Evolutionary conservation across 1,284 basidiomycete species (phyloP).

Genomic region (Pulchroboletus neoregius): DNA sequence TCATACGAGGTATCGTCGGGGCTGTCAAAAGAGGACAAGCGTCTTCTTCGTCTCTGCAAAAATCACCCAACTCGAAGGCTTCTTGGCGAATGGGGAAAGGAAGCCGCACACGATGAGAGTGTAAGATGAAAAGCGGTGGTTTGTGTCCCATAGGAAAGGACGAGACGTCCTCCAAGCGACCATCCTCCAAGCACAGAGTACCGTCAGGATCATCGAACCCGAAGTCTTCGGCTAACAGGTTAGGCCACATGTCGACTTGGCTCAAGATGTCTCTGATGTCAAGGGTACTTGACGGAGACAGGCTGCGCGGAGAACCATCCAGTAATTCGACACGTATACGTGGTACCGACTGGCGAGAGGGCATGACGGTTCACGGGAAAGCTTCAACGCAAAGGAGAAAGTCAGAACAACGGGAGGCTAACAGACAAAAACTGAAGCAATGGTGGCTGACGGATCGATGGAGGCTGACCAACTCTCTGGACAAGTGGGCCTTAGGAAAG

Average conservation of each 20-base stretch:
- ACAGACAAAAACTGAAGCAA: background rate
- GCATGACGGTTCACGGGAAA: conserved; percentile 15
- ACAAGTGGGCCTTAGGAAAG: background rate
- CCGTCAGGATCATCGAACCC: conserved; percentile 8
- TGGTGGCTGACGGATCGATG: conserved; percentile 25
- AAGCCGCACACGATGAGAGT: conserved; percentile 27
- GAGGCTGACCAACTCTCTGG: conserved; percentile 25
- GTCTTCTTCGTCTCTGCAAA: conserved; percentile 18
- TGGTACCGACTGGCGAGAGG: conserved; percentile 16
- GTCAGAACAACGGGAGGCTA: conserved; percentile 13
- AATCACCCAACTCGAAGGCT: conserved; percentile 24
- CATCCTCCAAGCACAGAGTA: conserved; percentile 14
- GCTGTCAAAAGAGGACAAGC: conserved; percentile 32
- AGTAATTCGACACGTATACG: conserved; percentile 24
- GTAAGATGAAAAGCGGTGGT: conserved; percentile 27
- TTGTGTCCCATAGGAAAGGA: conserved; percentile 24
- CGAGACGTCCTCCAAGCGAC: conserved; percentile 16
- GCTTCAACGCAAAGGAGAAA: conserved; percentile 7
- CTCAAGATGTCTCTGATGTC: conserved; percentile 28
- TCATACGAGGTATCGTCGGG: conserved; percentile 53
- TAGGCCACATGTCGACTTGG: conserved; percentile 16
- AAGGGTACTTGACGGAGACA: conserved; percentile 28
- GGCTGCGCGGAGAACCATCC: conserved; percentile 12
- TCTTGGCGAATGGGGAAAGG: conserved; percentile 25
- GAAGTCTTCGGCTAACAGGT: conserved; percentile 21